A percentile compares a stretch with the other conserved stretches of the same genome.
phyloP scores from a whole-genome alignment of 805 yeast species.

The Diddensiella transvaalensis region DNA sequence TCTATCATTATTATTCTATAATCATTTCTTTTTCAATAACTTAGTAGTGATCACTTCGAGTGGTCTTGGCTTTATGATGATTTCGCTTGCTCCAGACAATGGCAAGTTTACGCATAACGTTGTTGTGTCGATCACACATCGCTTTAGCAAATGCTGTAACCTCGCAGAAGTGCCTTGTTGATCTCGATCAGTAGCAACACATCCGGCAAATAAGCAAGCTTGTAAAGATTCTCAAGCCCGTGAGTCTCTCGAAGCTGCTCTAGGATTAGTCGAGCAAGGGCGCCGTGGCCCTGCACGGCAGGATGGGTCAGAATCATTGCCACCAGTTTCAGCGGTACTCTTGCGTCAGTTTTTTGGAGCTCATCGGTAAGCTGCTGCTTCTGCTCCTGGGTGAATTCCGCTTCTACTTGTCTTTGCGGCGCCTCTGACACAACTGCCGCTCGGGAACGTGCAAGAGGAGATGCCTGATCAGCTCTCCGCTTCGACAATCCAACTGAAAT shows the following conservation, averaged over 20 bases:
- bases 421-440: neutral
- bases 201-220: neutral
- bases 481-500: neutral
- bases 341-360: neutral
- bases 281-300: conserved; percentile 1
- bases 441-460: neutral
- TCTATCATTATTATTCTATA: no score
- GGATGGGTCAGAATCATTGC: neutral
- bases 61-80: no score
- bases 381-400: no score
- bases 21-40: no score
- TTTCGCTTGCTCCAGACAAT: no score
- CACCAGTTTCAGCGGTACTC: neutral
- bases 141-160: no score
- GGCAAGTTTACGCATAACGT: no score
- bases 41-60: no score
- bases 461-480: neutral
- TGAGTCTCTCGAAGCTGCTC: neutral
- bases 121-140: no score
- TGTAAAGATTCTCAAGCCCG: conserved; percentile 1
- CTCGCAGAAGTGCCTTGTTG: neutral
- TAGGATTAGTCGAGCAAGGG: neutral
- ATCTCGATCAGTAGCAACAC: neutral
- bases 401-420: no score
- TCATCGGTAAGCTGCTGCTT: no score